Percentiles rank a stretch among this genome's conserved stretches.
These are phyloP conservation scores for Calocera viscosa DNA, from an alignment of 768 basidiomycete genomes.

Conservation along the genomic window DNA sequence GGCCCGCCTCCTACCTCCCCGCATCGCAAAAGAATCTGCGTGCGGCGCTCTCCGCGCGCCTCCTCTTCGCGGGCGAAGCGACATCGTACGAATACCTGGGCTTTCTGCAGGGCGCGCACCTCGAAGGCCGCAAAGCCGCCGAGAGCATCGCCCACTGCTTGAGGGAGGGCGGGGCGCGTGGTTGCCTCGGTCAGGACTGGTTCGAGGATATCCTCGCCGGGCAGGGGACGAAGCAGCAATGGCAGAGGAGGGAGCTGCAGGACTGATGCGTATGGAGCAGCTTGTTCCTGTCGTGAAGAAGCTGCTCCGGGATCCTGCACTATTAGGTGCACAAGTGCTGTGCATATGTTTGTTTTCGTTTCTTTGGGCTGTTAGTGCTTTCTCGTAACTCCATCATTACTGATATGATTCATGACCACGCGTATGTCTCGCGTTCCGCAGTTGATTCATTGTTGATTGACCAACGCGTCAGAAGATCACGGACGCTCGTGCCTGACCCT, in stretches of 20 bases:
- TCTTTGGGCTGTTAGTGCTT: no score
- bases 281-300: neutral
- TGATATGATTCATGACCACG: no score
- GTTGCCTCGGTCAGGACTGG: neutral
- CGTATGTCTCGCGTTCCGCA: no score
- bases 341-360: no score
- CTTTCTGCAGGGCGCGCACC: neutral
- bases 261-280: neutral
- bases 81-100: conserved; percentile 38
- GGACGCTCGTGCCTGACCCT: no score
- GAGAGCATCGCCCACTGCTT: neutral
- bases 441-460: no score
- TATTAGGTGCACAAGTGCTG: no score
- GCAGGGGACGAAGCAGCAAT: neutral
- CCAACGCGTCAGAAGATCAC: no score
- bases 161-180: neutral
- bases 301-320: neutral
- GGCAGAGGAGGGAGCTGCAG: neutral
- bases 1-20: conserved; percentile 45
- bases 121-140: neutral
- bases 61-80: conserved; percentile 56
- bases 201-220: neutral
- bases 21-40: conserved; percentile 19
- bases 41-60: conserved; percentile 37
- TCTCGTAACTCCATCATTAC: no score